Base-by-base conservation (phyloP, 2,329 filamentous ascomycete species). In the Nannizzia gypsea region DNA sequence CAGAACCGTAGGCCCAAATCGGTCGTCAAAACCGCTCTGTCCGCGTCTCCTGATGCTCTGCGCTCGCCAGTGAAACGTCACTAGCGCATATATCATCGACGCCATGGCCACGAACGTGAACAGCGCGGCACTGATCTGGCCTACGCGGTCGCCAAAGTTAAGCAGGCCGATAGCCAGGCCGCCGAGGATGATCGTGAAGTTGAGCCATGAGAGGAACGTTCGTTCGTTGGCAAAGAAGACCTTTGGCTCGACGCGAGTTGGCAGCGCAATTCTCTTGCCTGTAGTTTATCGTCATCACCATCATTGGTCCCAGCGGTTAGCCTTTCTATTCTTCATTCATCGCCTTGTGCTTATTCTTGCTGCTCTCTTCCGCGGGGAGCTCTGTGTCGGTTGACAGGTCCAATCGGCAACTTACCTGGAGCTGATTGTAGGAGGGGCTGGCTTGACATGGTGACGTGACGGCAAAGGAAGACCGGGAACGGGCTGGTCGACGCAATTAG, bases 221-320 rank as follows among this genome's bases (percentile, higher is more conserved):
- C 93, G 90, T 79, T 99, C 93, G 81, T 99, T 99, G 77, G 93
- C 93, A 81, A 99, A 99, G 84, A 97, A 99, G 80, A 99, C 93
- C 78, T 99, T 99, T 69, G 93, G 93, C 77, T 99, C 93, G 76
- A 99, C 92, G 67, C 93, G 90, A 62, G 92, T 96, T 61, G 93
- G 93, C 65, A 99, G 89, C 69, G 93, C 92, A 73, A 99, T 97
- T 72, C 92, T 90, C 80, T 99, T 99, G 82, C 92, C 92, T 96
- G 68, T 57, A n/a, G 31, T 15, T 64, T 62, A 64, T 36, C 38
- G 4, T 13, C 17, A 38, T 55, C 11, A 31, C 11, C 22, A 13
- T 13, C 22, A 24, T 17, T 55, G 3, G 6, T 5, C 28, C 13
- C 20, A 36, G 31, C 13, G 31, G 31, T 36, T 36, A 36, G 31